Evolutionary conservation across 768 basidiomycete species (phyloP).

Genomic region (Agaricus blazei): DNA sequence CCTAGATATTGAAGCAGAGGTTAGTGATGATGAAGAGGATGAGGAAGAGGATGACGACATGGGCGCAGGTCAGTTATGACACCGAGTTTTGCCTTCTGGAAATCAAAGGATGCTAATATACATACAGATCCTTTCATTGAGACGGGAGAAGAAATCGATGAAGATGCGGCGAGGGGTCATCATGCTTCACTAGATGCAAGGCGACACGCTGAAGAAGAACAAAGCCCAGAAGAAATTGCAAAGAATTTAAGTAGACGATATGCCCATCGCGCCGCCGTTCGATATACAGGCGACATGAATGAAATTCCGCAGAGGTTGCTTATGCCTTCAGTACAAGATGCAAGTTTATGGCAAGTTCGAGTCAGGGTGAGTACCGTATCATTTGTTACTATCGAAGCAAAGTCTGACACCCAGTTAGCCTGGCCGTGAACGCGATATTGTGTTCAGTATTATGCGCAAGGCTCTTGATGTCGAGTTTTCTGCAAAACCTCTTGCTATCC

Average conservation of each 20-base stretch:
- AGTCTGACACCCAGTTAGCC: conserved; percentile 39
- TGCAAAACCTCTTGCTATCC: conserved; percentile 74
- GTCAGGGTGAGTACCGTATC: conserved; percentile 65
- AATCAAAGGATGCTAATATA: conserved; percentile 4
- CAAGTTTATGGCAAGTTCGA: conserved; percentile 91
- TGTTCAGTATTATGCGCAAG: conserved; percentile 94
- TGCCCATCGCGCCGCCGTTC: conserved; percentile 54
- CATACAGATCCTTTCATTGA: conserved; percentile 67
- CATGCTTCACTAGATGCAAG: conserved; percentile 66
- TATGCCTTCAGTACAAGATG: conserved; percentile 96
- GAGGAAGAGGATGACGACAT: conserved; percentile 79
- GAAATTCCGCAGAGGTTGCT: conserved; percentile 88
- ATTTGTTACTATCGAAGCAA: background rate
- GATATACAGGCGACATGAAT: conserved; percentile 89
- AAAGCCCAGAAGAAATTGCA: conserved; percentile 83
- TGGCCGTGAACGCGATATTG: conserved; percentile 89
- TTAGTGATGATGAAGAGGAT: conserved; percentile 96
- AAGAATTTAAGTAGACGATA: conserved; percentile 78
- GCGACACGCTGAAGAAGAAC: conserved; percentile 63
- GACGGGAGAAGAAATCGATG: conserved; percentile 58
- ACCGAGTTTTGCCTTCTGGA: background rate
- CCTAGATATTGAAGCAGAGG: conserved; percentile 94
- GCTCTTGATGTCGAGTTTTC: conserved; percentile 80
- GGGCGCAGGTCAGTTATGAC: conserved; percentile 38
- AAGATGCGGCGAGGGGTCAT: conserved; percentile 52